A percentile compares a stretch with the other conserved stretches of the same genome.
Evolutionary conservation across 352 stramenopile species (phyloP).

Genomic region (Phytophthora podocarpi): DNA sequence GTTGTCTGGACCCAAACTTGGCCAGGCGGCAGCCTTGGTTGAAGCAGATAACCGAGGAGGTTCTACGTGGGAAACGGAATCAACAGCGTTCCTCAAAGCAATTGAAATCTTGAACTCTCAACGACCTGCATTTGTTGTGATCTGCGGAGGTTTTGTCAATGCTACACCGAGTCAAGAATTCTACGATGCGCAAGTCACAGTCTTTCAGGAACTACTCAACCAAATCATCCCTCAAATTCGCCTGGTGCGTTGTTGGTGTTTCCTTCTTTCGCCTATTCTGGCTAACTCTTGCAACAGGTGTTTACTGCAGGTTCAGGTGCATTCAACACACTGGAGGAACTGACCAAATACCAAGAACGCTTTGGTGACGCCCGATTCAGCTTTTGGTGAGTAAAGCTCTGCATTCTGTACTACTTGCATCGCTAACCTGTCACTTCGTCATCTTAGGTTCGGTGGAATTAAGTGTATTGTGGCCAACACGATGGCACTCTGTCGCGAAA

Average conservation of each 20-base stretch:
- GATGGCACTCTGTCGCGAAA: constrained; percentile 37
- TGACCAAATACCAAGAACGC: constrained; percentile 42
- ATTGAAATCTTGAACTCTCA: constrained; percentile 56
- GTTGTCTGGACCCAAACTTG: constrained; percentile 60
- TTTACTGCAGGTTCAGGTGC: constrained; percentile 50
- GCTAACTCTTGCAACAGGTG: constrained; percentile 38
- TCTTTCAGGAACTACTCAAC: constrained; percentile 70
- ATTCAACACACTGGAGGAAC: constrained; percentile 14
- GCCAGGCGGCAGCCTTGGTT: constrained; percentile 27
- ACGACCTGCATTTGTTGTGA: constrained; percentile 63
- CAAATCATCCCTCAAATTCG: constrained; percentile 58
- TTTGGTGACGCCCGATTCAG: constrained; percentile 79
- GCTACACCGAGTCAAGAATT: constrained; percentile 40
- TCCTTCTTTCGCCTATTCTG: neutral
- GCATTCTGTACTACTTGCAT: neutral
- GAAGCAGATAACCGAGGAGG: constrained; percentile 49
- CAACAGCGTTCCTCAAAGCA: constrained; percentile 44
- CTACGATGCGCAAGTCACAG: constrained; percentile 48
- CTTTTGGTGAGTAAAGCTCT: constrained; percentile 63
- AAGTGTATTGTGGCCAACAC: constrained; percentile 85
- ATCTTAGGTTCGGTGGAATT: constrained; percentile 69
- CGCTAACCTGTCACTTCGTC: neutral
- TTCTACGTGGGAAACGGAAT: constrained; percentile 54
- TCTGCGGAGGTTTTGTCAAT: constrained; percentile 71
- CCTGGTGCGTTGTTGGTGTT: constrained; percentile 45